Percentiles rank a stretch among this genome's conserved stretches.
These are phyloP conservation scores for Schizonepeta tenuifolia DNA, from an alignment of 257 asterid species.

Conservation along the genomic window DNA sequence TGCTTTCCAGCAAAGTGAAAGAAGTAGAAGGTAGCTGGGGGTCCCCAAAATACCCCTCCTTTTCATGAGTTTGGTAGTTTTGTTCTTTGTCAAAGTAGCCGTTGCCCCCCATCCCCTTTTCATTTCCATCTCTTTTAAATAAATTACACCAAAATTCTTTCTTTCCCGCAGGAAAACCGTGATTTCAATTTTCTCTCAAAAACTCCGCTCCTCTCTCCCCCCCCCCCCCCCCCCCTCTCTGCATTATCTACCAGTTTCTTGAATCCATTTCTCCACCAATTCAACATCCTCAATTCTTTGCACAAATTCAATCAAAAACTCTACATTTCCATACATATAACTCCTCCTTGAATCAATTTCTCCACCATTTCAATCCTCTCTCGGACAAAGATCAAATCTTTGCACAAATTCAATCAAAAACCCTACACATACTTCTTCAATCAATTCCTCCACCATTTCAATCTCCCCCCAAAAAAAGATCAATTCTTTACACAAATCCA, in stretches of 20 bases:
- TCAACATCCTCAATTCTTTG: neutral
- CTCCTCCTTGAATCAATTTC: constrained; percentile 2
- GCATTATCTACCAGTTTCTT: neutral
- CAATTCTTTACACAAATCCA: neutral
- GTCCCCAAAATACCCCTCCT: constrained; percentile 19
- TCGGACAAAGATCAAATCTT: neutral
- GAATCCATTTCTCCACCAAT: constrained; percentile 13
- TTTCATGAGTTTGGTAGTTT: constrained; percentile 38
- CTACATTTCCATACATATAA: neutral
- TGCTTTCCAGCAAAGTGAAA: constrained; percentile 48
- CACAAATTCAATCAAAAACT: neutral
- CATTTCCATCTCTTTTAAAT: constrained; percentile 5
- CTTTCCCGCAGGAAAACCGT: constrained; percentile 42
- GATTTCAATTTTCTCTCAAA: constrained; percentile 27
- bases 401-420: neutral
- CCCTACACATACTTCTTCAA: neutral
- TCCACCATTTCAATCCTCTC: neutral
- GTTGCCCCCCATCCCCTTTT: constrained; percentile 47
- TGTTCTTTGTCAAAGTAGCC: constrained; percentile 62
- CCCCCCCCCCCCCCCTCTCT: constrained; percentile 14
- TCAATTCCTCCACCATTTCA: constrained; percentile 13
- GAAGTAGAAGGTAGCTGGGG: constrained; percentile 20
- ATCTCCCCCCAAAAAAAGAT: neutral
- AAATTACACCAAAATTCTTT: constrained; percentile 25
- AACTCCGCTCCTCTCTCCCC: constrained; percentile 22